phyloP scores from a whole-genome alignment of 305 asterid species.

The Fraxinus floribunda region DNA sequence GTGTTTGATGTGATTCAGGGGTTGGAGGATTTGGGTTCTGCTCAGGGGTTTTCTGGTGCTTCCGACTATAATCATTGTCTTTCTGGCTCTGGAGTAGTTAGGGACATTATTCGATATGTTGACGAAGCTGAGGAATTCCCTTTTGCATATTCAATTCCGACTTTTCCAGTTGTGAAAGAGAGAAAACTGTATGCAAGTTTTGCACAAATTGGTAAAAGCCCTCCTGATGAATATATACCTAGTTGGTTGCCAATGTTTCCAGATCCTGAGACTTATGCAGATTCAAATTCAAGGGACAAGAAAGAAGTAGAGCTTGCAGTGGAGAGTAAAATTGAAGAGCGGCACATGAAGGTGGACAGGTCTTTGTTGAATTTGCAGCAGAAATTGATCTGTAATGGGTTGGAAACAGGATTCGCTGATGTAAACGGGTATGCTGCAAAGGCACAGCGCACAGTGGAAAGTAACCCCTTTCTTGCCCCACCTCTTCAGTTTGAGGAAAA shows the following conservation, averaged over 20 bases:
- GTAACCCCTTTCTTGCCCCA: conserved; percentile 63
- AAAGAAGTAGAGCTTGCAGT: conserved; percentile 33
- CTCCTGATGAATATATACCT: conserved; percentile 62
- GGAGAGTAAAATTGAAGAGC: conserved; percentile 31
- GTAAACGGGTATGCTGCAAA: conserved; percentile 42
- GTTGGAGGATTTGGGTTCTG: conserved; percentile 63
- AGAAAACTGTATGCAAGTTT: conserved; percentile 42
- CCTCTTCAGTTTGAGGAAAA: conserved; percentile 71
- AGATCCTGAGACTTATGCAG: conserved; percentile 38
- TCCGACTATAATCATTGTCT: conserved; percentile 59
- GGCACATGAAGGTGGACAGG: conserved; percentile 32
- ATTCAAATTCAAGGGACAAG: conserved; percentile 16
- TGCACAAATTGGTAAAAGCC: conserved; percentile 42
- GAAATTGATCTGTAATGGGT: conserved; percentile 39
- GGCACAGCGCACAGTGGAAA: conserved; percentile 39
- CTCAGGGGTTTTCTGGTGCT: conserved; percentile 68
- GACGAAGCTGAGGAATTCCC: conserved; percentile 60
- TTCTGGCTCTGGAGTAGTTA: conserved; percentile 55
- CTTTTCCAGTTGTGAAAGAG: conserved; percentile 59
- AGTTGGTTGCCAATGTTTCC: conserved; percentile 67
- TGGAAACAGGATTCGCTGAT: conserved; percentile 38
- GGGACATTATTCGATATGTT: conserved; percentile 53
- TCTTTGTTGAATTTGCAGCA: conserved; percentile 42
- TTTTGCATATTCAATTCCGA: conserved; percentile 55
- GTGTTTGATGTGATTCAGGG: conserved; percentile 81